Evolutionary conservation across 208 protist genomes (phyloP).

Genomic region (Phytomonas francai): DNA sequence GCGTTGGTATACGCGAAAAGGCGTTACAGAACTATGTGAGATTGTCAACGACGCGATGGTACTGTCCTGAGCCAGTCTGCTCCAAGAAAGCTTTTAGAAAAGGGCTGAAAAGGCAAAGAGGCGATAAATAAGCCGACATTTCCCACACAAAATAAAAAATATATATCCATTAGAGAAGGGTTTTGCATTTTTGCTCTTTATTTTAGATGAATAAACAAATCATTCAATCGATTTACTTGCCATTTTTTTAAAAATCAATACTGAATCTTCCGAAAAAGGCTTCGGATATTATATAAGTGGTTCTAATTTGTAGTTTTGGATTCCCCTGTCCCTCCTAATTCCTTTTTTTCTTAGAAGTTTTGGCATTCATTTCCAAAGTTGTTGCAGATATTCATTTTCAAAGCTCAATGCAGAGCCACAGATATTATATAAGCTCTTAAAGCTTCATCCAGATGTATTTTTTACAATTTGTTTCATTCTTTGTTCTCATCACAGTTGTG

Average conservation of each 20-base stretch:
- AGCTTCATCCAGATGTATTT: not conserved
- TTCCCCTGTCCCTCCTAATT: too few relatives aligned
- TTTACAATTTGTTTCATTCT: not conserved
- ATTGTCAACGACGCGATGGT: constrained; percentile 78
- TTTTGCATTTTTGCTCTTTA: not conserved
- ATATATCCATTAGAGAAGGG: not conserved
- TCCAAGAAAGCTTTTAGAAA: constrained; percentile 38
- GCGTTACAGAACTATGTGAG: constrained; percentile 50
- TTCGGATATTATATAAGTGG: not conserved
- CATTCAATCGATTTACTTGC: not conserved
- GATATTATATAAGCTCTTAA: not conserved
- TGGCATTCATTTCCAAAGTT: not conserved
- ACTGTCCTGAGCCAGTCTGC: constrained; percentile 72
- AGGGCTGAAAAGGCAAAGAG: not conserved
- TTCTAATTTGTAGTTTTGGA: not conserved
- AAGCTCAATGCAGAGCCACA: not conserved
- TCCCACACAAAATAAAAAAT: not conserved
- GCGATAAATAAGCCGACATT: not conserved
- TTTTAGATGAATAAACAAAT: constrained; percentile 3
- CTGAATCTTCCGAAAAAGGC: not conserved
- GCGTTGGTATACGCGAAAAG: constrained; percentile 46
- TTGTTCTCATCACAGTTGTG: not conserved
- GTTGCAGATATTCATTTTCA: not conserved
- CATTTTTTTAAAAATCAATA: not conserved
- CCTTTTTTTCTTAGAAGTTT: constrained; percentile 1